Evolutionary conservation across 257 asterid genomes (phyloP), one percentile per base, ranked within the genome.

Genomic region (Sherardia arvensis): DNA sequence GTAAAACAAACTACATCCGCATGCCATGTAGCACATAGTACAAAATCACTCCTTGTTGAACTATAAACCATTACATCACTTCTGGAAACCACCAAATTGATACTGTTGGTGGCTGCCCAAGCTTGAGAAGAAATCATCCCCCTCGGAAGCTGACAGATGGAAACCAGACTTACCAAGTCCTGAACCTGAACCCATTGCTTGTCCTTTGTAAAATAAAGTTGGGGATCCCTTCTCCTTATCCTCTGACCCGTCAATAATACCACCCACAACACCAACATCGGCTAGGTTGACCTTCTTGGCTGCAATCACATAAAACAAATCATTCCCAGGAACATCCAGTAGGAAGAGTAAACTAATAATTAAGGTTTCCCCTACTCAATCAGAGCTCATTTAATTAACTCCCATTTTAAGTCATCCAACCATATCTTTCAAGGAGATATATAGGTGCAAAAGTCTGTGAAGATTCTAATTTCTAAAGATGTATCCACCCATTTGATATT

Each of bases 201-300:
- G 68, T 53, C 95, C 91, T 82, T 53, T 78, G 76, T 82, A 72
- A 72, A 81, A 85, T 34, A 92, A 68, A 67, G 87, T 69, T 53
- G 84, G 47, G 53, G 79, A 73, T 34, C 87, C 96, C 77, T 78
- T 81, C 49, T 82, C 84, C 73, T 78, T 85, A 67, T 83, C 92
- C 43, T 82, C 90, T 8, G 77, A 70, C 40, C 81, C 87, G 62
- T 76, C 91, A 15, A 63, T 74, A 70, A 85, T 71, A 54, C 95
- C 88, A 27, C 96, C 93, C 23, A 87, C 81, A 8, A 85, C 77
- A 49, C 97, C 97, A 26, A 87, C 86, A 77, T 80, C 95, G 48
- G 97, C 76, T 68, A 90, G 85, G 85, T 82, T 83, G 22, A 81
- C 91, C 81, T 87, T 87, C 76, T 84, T 85, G 66, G 97, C 96